phyloP scores from a whole-genome alignment of 306 rosid genomes.

The Aeschynomene evenia region DNA sequence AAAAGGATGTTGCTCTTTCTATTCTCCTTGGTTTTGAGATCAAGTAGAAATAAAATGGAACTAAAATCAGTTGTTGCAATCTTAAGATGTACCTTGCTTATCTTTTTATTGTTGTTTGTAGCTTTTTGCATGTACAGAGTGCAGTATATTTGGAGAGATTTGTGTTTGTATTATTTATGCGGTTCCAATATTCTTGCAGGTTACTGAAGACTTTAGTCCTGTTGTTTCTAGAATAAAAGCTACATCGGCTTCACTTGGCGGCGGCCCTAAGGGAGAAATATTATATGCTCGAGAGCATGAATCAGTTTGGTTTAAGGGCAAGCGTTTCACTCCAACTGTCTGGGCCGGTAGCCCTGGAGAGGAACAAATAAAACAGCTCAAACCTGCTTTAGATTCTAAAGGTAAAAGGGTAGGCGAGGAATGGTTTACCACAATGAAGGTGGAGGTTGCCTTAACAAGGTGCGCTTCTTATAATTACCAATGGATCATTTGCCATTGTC shows the following conservation, averaged over 20 bases:
- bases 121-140: slow-evolving; percentile 25
- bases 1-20: too few relatives aligned
- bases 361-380: slow-evolving; percentile 80
- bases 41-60: not conserved
- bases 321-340: slow-evolving; percentile 64
- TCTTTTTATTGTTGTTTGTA: not conserved
- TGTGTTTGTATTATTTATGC: slow-evolving; percentile 14
- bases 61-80: not conserved
- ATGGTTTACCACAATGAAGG: slow-evolving; percentile 86
- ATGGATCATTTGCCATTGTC: not conserved
- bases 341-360: slow-evolving; percentile 89
- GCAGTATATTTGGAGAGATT: slow-evolving; percentile 5
- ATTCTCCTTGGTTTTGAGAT: not conserved
- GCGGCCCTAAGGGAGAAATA: slow-evolving; percentile 94
- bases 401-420: slow-evolving; percentile 93
- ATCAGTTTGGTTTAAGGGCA: slow-evolving; percentile 98
- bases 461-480: slow-evolving; percentile 19
- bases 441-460: slow-evolving; percentile 88
- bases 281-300: slow-evolving; percentile 81
- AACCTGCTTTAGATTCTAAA: slow-evolving; percentile 88
- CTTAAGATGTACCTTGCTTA: not conserved
- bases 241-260: slow-evolving; percentile 70
- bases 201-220: slow-evolving; percentile 80
- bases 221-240: slow-evolving; percentile 80
- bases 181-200: slow-evolving; percentile 46